Base-by-base conservation (phyloP, 2,329 filamentous ascomycete genomes). In the Aureobasidium namibiae region DNA sequence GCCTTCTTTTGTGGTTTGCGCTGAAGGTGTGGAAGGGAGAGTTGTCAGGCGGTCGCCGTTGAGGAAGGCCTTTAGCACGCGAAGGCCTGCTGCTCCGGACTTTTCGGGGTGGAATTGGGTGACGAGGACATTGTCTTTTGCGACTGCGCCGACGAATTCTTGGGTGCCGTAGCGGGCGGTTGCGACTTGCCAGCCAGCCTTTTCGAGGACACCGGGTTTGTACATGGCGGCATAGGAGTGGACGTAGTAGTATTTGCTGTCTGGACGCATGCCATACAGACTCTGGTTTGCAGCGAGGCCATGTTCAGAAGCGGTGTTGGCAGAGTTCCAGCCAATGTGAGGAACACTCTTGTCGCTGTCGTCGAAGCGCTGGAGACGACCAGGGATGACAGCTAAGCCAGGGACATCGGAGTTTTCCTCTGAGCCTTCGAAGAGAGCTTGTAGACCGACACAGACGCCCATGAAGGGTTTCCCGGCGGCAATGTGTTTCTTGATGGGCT, bases 61-160 rank as follows among this genome's bases (percentile, higher is more conserved):
- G 33, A 97, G 77, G 72, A 99, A 99, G 6, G 92, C 87, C 66
- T 87, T 87, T 65, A 99, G 68, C 1, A 95, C 87, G 31, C 90
- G 82, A 62, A 97, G 76, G 11, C 94, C 94, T 2, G 94, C 92
- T 18, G 87, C 86, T 56, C 94, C 94, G 69, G 90, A 95, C 80
- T 99, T 99, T 70, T 99, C 94, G 0, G 94, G 94, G 75, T 99
- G 94, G 73, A 99, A 99, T 68, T 99, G 94, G 2, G 94, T 96
- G 2, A 88, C 92, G 61, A 96, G 84, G 23, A 97, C 76, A 72
- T 96, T 96, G 21, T 84, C 88, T 67, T 85, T 88, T 33, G 90
- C 89, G 41, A 99, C 82, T 18, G 92, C 94, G 48, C 94, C 94
- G 11, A 97, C 85, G 69, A 99, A 99, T 38, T 88, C 87, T 75